These are phyloP conservation scores for Yarrowia sp. DNA, from an alignment of 805 yeast genomes.

Conservation along the genomic window DNA sequence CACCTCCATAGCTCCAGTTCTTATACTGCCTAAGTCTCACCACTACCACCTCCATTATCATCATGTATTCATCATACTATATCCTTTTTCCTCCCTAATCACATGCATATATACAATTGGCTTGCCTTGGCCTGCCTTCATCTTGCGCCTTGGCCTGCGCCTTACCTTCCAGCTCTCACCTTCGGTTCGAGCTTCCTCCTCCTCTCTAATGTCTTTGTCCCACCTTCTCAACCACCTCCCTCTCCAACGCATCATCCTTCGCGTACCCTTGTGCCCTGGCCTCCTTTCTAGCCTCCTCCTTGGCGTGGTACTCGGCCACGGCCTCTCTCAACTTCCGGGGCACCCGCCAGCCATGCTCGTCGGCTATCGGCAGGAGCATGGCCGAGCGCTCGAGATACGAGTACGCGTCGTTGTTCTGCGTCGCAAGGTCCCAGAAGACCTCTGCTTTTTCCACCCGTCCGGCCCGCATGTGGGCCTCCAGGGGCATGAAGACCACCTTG, in stretches of 20 bases:
- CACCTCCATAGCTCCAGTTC: no score
- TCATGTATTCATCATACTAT: slow-evolving; percentile 14
- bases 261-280: neutral
- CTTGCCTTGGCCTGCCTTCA: no score
- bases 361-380: slow-evolving; percentile 3
- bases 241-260: slow-evolving; percentile 1
- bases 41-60: neutral
- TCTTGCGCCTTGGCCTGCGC: no score
- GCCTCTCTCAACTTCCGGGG: slow-evolving; percentile 6
- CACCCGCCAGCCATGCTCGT: slow-evolving; percentile 18
- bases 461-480: slow-evolving; percentile 20
- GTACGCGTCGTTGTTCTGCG: slow-evolving; percentile 24
- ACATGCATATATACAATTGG: slow-evolving; percentile 27
- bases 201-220: no score
- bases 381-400: slow-evolving; percentile 12
- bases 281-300: neutral
- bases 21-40: no score
- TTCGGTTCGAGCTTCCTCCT: no score
- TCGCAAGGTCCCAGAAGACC: slow-evolving; percentile 26
- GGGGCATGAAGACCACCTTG: slow-evolving; percentile 32
- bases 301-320: neutral
- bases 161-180: no score
- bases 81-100: slow-evolving; percentile 24
- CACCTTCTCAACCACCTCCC: no score
- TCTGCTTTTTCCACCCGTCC: slow-evolving; percentile 14